phyloP scores from a whole-genome alignment of 2,329 filamentous ascomycete genomes.

The Fusarium floridanum region DNA sequence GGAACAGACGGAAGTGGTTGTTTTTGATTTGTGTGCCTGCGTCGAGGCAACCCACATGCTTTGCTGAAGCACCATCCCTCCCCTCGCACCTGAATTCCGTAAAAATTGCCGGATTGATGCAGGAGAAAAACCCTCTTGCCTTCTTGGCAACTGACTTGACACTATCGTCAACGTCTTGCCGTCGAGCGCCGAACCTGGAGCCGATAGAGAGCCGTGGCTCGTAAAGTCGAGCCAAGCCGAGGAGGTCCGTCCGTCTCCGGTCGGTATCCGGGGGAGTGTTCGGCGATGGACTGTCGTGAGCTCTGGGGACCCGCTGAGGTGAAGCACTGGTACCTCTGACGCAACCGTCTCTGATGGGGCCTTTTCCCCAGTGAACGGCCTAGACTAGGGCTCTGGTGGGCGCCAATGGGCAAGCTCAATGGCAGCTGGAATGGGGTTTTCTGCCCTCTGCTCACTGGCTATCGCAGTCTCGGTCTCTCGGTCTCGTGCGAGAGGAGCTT shows the following conservation, averaged over 20 bases:
- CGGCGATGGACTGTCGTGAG: conserved; percentile 38
- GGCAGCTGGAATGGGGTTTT: conserved; percentile 38
- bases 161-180: background rate
- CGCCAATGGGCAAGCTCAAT: conserved; percentile 36
- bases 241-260: conserved; percentile 42
- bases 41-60: conserved; percentile 20
- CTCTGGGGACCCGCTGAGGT: conserved; percentile 23
- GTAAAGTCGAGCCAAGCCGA: conserved; percentile 43
- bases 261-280: conserved; percentile 45
- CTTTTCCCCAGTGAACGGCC: conserved; percentile 19
- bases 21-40: conserved; percentile 6
- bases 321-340: conserved; percentile 36
- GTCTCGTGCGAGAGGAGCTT: conserved; percentile 23
- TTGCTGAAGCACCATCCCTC: background rate
- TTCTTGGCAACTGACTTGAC: background rate
- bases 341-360: conserved; percentile 34
- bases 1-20: conserved; percentile 3
- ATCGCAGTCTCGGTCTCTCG: conserved; percentile 2
- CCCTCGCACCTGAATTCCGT: background rate
- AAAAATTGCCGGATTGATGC: background rate
- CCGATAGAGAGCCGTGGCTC: conserved; percentile 39
- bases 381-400: background rate
- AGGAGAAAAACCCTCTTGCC: background rate
- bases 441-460: conserved; percentile 24
- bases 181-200: conserved; percentile 23